These are phyloP conservation scores for Kodamaea leandrae DNA, from an alignment of 805 yeast genomes.

Conservation along the genomic window DNA sequence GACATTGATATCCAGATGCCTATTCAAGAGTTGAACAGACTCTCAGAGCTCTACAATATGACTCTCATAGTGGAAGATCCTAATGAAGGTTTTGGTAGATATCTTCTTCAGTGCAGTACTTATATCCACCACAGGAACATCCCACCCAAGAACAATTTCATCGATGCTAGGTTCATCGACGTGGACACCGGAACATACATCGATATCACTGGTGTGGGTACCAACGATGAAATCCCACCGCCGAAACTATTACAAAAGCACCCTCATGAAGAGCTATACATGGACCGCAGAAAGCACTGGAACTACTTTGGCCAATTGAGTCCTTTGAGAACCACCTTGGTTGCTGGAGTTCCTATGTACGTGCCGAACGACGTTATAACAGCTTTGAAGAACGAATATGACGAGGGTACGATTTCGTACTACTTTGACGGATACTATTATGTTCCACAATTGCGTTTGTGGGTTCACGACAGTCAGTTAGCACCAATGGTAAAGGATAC, in stretches of 20 bases:
- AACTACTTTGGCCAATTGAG: slow-evolving; percentile 19
- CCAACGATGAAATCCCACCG: slow-evolving; percentile 2
- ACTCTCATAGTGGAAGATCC: slow-evolving; percentile 16
- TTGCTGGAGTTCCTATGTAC: slow-evolving; percentile 14
- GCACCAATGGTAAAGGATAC: slow-evolving; percentile 6
- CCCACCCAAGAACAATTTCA: slow-evolving; percentile 21
- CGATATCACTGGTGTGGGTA: slow-evolving; percentile 15
- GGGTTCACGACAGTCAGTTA: slow-evolving; percentile 10
- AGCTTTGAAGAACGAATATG: slow-evolving; percentile 13
- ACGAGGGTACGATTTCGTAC: slow-evolving; percentile 8
- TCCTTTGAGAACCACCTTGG: slow-evolving; percentile 11
- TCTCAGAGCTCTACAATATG: slow-evolving; percentile 14
- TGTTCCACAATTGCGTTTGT: slow-evolving; percentile 12
- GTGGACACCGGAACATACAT: slow-evolving; percentile 16
- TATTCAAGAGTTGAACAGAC: slow-evolving; percentile 11
- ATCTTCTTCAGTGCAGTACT: slow-evolving; percentile 31
- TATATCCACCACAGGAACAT: slow-evolving; percentile 31
- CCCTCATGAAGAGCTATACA: slow-evolving; percentile 19
- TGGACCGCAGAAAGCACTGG: slow-evolving; percentile 37
- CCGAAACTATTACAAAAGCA: background rate
- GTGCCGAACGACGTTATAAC: slow-evolving; percentile 13
- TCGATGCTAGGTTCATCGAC: slow-evolving; percentile 18
- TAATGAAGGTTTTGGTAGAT: slow-evolving; percentile 21
- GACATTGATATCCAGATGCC: slow-evolving; percentile 19
- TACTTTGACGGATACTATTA: slow-evolving; percentile 11